Evolutionary conservation across 345 rosid species (phyloP).

Genomic region (Psidium friedrichsthalianum): DNA sequence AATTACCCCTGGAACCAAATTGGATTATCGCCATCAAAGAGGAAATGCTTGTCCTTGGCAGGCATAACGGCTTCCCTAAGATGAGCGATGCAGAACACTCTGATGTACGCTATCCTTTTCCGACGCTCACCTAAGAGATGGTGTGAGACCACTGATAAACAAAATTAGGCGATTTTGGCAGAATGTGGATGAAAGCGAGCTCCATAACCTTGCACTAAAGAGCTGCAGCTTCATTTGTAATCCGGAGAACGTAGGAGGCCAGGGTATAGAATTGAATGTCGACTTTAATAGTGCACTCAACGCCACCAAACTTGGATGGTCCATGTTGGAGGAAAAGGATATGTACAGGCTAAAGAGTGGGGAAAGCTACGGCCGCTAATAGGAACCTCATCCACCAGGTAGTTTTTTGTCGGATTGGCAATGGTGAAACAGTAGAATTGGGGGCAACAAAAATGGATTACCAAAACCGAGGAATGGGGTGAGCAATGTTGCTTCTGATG

Average conservation of each 20-base stretch:
- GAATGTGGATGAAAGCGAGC: background rate
- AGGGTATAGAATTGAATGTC: background rate
- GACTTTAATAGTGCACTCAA: background rate
- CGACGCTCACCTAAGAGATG: background rate
- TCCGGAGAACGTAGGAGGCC: background rate
- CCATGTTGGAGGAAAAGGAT: background rate
- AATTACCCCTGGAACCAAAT: background rate
- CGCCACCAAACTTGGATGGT: background rate
- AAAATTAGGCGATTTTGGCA: background rate
- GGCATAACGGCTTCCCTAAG: background rate
- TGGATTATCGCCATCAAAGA: background rate
- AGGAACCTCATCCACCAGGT: background rate
- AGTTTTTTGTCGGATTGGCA: background rate
- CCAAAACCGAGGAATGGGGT: background rate
- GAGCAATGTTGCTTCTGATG: background rate
- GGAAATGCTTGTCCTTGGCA: background rate
- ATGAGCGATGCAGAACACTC: background rate
- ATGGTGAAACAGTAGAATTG: background rate
- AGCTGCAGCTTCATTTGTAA: background rate
- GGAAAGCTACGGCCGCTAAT: background rate
- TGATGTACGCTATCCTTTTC: background rate
- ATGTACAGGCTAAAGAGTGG: background rate
- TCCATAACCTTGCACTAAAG: background rate
- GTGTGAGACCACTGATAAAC: background rate
- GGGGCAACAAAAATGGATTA: background rate